Base-by-base conservation (phyloP, 805 yeast species). In the Candida jianshihensis region DNA sequence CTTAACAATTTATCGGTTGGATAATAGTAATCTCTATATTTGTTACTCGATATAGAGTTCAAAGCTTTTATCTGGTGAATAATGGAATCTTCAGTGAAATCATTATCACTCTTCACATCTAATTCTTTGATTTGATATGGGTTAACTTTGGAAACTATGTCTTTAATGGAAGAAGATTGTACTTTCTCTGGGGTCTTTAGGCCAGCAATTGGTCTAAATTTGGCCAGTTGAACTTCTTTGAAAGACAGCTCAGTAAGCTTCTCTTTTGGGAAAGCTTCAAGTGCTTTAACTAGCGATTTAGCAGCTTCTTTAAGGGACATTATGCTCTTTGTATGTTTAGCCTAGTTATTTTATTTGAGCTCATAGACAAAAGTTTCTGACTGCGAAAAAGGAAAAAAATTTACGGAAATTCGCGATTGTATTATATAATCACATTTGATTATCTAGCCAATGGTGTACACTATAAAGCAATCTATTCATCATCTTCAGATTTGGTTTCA, bases 221-320 rank as follows among this genome's bases (percentile, higher is more conserved):
- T 63, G 41, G 71, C 71, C 26, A 81, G 60, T 56, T 83, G 92
- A 0, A 71, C 55, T 31, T 74, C 78, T 51, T 78, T 83, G 61
- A 83, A 81, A 6, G 86, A 78, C 42, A 77, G 67, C 53, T 81
- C 86, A 47, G 71, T 71, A 35, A 84, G 67, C 41, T 78, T 70
- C 47, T 83, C 92, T 40, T 72, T 68, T 13, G 94, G 94, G 30
- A 81, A 66, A 17, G 70, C 70, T 44, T 78, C 79, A 33, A 83
- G 57, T 11, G 78, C 60, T 24, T 66, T 64, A 21, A 82, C 71
- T 33, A 83, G 68, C 43, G 71, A 70, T 49, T 71, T 73, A 4
- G 78, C 76, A 26, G 75, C 63, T 43, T 73, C 77, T 43, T 64
- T 70, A 6, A 15, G 24, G 19, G 24, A 19, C 31, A 29, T 28